Conservation (phyloP, 2,329 filamentous ascomycete genomes). For the Rutstroemia sp. region DNA sequence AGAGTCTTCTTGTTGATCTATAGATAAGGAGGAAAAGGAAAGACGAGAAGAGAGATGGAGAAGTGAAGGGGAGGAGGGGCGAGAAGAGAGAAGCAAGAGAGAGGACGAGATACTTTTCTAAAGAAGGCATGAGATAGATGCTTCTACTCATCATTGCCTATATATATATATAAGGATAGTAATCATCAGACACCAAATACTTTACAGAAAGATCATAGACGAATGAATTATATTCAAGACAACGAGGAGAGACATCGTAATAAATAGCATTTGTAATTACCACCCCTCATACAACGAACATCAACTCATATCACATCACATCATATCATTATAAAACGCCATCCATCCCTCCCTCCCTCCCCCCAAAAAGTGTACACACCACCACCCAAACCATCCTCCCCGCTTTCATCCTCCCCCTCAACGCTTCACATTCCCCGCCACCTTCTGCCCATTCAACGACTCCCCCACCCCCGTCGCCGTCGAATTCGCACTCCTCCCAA, state of each 20-base stretch:
- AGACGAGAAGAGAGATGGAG: background rate
- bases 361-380: background rate
- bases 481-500: slow-evolving; percentile 21
- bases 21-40: too few species aligned
- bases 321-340: background rate
- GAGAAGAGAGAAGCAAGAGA: too few species aligned
- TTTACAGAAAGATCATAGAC: background rate
- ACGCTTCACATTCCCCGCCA: background rate
- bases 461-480: slow-evolving; percentile 18
- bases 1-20: too few species aligned
- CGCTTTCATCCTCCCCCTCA: background rate
- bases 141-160: too few species aligned
- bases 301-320: background rate
- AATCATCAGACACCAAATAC: background rate
- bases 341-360: background rate
- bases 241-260: background rate
- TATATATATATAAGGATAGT: background rate
- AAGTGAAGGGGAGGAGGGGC: background rate
- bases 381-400: background rate
- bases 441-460: slow-evolving; percentile 19
- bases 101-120: background rate
- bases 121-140: background rate
- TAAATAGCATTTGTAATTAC: background rate
- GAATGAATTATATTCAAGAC: background rate
- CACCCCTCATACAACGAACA: too few species aligned